Evolutionary conservation across 23 red algal species (phyloP).

Genomic region (Gracilaria gracilis): DNA sequence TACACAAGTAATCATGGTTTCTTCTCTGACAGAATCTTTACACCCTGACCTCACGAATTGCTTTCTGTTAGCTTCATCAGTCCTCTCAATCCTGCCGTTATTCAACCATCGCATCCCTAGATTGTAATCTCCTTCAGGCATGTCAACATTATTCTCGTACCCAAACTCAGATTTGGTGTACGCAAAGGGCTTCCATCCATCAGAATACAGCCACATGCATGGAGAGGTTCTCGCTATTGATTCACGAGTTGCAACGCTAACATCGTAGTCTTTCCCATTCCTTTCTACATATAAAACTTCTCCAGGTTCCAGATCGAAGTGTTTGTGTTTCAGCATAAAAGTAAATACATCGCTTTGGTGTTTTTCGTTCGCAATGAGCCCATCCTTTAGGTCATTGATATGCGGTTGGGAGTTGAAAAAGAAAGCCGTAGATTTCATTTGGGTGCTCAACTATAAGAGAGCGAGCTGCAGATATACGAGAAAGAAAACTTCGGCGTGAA

Average conservation of each 20-base stretch:
- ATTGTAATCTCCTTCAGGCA: not conserved
- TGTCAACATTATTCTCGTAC: not conserved
- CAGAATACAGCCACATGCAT: not conserved
- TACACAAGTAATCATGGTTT: no score
- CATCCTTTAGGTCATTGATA: not conserved
- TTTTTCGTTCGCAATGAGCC: not conserved
- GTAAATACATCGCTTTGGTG: not conserved
- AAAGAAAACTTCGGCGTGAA: no score
- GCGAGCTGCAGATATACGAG: no score
- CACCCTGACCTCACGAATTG: not conserved
- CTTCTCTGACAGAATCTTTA: no score
- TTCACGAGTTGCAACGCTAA: not conserved
- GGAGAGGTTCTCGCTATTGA: not conserved
- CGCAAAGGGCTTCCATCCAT: not conserved
- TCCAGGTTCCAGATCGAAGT: not conserved
- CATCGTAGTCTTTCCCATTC: not conserved
- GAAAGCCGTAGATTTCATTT: no score
- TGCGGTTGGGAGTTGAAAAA: constrained; percentile 4
- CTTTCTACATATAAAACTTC: not conserved
- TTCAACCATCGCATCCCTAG: not conserved
- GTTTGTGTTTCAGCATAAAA: constrained; percentile 12
- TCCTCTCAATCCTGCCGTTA: not conserved
- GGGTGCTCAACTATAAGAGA: no score
- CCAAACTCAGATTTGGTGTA: not conserved
- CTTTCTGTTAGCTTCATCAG: not conserved